These are phyloP conservation scores for Phylloporus rhodoxanthus DNA, from an alignment of 768 basidiomycete species.

Conservation along the genomic window DNA sequence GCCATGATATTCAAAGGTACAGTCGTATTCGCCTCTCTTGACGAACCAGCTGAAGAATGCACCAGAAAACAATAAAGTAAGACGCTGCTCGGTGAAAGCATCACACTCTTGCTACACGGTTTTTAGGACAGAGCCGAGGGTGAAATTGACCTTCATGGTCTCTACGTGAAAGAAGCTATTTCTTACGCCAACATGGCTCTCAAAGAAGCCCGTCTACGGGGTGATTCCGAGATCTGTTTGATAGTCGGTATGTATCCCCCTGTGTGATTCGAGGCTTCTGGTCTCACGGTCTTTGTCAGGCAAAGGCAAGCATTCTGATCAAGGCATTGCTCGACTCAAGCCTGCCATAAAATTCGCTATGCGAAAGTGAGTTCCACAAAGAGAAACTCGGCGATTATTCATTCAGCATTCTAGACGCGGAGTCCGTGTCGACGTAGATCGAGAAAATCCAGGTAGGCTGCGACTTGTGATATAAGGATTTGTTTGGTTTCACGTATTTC, in stretches of 20 bases:
- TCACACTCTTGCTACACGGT: neutral
- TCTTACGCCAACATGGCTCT: conserved; percentile 65
- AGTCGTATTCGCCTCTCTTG: conserved; percentile 7
- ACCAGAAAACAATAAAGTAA: conserved; percentile 71
- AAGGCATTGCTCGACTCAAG: conserved; percentile 74
- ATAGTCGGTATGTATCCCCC: conserved; percentile 66
- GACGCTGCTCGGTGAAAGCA: neutral
- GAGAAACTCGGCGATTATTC: neutral
- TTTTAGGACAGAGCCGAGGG: conserved; percentile 54
- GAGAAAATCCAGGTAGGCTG: conserved; percentile 76
- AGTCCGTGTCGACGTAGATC: conserved; percentile 68
- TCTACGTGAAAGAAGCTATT: conserved; percentile 91
- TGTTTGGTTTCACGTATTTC: too few species aligned
- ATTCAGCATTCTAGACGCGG: conserved; percentile 46
- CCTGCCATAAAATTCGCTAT: conserved; percentile 86
- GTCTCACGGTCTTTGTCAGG: conserved; percentile 36
- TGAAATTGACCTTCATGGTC: conserved; percentile 84
- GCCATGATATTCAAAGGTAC: conserved; percentile 74
- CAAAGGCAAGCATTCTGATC: conserved; percentile 79
- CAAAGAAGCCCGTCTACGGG: conserved; percentile 52
- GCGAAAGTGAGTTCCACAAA: conserved; percentile 46
- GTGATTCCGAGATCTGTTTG: conserved; percentile 59
- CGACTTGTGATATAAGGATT: conserved; percentile 40
- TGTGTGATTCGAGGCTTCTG: neutral
- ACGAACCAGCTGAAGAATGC: neutral